Percentiles rank a stretch among this genome's conserved stretches.
Evolutionary conservation across 495 filamentous ascomycete genomes (phyloP).

Genomic region (Viridothelium virens): DNA sequence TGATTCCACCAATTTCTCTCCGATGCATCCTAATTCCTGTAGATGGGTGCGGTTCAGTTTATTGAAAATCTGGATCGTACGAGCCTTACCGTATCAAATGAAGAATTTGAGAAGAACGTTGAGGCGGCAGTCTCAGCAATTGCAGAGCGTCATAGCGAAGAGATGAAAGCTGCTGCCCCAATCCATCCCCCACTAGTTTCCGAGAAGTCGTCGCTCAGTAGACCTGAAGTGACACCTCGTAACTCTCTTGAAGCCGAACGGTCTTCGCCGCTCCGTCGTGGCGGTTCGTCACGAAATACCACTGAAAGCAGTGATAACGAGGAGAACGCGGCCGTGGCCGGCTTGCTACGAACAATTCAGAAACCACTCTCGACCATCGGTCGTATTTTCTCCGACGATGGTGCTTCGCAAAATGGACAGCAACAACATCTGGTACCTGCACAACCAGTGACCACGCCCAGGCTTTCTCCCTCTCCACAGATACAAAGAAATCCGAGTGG

Average conservation of each 20-base stretch:
- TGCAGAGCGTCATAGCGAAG: constrained; percentile 70
- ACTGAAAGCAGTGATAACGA: constrained; percentile 50
- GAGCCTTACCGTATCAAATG: constrained; percentile 83
- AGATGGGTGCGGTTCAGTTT: constrained; percentile 95
- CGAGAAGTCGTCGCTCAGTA: constrained; percentile 54
- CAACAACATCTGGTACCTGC: constrained; percentile 40
- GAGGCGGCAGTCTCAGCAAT: constrained; percentile 95
- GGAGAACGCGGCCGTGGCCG: constrained; percentile 72
- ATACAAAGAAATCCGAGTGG: constrained; percentile 38
- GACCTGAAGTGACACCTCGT: constrained; percentile 47
- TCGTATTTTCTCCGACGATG: constrained; percentile 90
- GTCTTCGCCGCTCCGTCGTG: constrained; percentile 41
- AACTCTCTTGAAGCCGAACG: constrained; percentile 51
- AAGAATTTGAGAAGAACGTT: constrained; percentile 91
- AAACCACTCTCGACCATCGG: constrained; percentile 87
- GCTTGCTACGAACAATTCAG: constrained; percentile 85
- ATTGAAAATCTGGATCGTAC: constrained; percentile 94
- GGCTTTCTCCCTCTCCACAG: constrained; percentile 49
- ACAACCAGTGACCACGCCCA: constrained; percentile 49
- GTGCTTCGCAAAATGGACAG: constrained; percentile 21
- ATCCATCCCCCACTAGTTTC: constrained; percentile 40
- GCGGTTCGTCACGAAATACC: constrained; percentile 36
- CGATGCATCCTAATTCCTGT: not conserved
- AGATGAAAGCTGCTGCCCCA: constrained; percentile 17
- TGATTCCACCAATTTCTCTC: constrained; percentile 3